Evolutionary conservation across 768 basidiomycete genomes (phyloP).

Genomic region (Lactarius indigo): DNA sequence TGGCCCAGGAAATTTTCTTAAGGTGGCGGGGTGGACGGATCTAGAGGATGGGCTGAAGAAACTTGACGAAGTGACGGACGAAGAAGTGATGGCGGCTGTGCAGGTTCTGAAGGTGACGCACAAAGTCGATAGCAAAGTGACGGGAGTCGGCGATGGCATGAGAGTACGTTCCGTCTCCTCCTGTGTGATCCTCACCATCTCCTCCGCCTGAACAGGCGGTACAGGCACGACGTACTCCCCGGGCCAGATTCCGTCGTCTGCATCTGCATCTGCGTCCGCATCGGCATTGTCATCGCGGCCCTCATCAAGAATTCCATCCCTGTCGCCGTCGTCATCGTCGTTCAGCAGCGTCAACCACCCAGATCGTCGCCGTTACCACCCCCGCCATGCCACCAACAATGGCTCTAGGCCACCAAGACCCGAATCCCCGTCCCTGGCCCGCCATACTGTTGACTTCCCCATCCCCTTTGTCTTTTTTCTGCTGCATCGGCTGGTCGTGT

Average conservation of each 20-base stretch:
- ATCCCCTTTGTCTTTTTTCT: not conserved
- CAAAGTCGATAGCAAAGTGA: no score
- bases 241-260: conserved; percentile 2
- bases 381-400: not conserved
- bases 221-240: not conserved
- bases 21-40: no score
- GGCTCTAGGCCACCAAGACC: not conserved
- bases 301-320: not conserved
- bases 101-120: no score
- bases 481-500: not conserved
- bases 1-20: no score
- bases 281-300: not conserved
- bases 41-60: no score
- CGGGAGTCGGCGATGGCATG: no score
- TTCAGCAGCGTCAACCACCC: not conserved
- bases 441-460: not conserved
- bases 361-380: not conserved
- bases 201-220: not conserved
- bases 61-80: no score
- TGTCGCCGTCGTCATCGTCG: not conserved
- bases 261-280: not conserved
- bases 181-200: no score
- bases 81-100: no score
- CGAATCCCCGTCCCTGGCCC: not conserved
- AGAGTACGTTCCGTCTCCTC: no score